Percentiles rank a stretch among this genome's conserved stretches.
phyloP scores from a whole-genome alignment of 305 asterid genomes.

The Fraxinus dipetala region DNA sequence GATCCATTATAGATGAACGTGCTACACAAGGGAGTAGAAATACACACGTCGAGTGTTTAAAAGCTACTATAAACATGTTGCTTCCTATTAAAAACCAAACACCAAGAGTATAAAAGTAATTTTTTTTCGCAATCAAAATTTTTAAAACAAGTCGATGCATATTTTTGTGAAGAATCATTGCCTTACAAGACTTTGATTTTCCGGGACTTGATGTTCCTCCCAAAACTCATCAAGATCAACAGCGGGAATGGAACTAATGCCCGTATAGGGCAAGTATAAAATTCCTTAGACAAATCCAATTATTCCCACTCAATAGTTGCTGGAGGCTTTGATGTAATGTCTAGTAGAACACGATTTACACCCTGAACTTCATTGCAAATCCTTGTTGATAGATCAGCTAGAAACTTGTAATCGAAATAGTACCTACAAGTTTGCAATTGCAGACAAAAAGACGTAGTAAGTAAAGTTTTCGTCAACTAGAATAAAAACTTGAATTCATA shows the following conservation, averaged over 20 bases:
- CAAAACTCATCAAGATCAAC: not conserved
- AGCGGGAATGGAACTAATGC: not conserved
- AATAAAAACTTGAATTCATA: not conserved
- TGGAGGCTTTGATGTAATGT: constrained; percentile 95
- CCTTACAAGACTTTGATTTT: not conserved
- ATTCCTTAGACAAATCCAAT: not conserved
- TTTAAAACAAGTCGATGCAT: not conserved
- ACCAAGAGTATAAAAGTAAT: not conserved
- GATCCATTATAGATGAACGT: not conserved
- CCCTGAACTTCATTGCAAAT: constrained; percentile 89
- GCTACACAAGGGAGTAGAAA: not conserved
- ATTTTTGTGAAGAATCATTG: not conserved
- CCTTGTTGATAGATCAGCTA: constrained; percentile 69
- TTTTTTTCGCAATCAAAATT: not conserved
- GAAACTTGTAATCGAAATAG: constrained; percentile 81
- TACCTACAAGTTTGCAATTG: constrained; percentile 54
- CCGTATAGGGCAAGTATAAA: not conserved
- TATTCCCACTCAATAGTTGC: constrained; percentile 98
- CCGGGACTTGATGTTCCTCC: not conserved
- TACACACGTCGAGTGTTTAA: not conserved
- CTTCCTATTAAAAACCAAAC: not conserved
- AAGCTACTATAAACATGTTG: not conserved
- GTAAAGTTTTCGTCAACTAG: not conserved
- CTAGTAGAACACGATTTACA: constrained; percentile 88
- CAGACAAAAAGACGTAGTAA: not conserved